A percentile compares a stretch with the other conserved stretches of the same genome.
These are phyloP conservation scores for Diaporthe velutina DNA, from an alignment of 2,329 filamentous ascomycete species.

Conservation along the genomic window DNA sequence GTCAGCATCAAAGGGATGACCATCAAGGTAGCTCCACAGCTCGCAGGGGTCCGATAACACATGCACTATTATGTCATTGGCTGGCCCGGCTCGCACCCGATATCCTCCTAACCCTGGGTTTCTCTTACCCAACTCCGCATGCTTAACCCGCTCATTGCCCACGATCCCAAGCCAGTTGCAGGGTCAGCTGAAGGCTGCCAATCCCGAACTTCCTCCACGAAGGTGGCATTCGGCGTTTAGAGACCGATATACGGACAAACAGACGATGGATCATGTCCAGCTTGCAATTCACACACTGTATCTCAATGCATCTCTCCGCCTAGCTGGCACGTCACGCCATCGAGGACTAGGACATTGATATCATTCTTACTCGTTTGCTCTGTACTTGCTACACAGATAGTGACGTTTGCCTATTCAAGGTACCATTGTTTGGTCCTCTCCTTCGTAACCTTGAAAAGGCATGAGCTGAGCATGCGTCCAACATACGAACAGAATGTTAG, in stretches of 20 bases:
- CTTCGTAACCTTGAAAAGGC: too few relatives aligned
- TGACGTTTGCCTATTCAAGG: too few relatives aligned
- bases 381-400: too few relatives aligned
- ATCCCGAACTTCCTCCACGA: slow-evolving; percentile 13
- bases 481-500: too few relatives aligned
- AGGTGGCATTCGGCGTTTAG: not conserved
- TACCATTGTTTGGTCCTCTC: too few relatives aligned
- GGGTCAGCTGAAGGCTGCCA: not conserved
- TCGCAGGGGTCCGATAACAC: slow-evolving; percentile 24
- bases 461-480: too few relatives aligned
- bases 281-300: not conserved
- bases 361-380: not conserved
- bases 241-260: not conserved
- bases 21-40: not conserved
- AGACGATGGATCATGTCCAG: not conserved
- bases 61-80: slow-evolving; percentile 18
- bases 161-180: not conserved
- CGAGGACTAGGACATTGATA: not conserved
- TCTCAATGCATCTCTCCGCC: not conserved
- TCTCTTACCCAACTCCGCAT: not conserved
- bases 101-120: not conserved
- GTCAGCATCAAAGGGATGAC: slow-evolving; percentile 14
- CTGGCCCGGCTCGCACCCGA: not conserved
- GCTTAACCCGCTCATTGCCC: not conserved
- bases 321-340: not conserved